Evolutionary conservation across 2,329 filamentous ascomycete genomes (phyloP).

Genomic region (Reticulascus tulasneorum): DNA sequence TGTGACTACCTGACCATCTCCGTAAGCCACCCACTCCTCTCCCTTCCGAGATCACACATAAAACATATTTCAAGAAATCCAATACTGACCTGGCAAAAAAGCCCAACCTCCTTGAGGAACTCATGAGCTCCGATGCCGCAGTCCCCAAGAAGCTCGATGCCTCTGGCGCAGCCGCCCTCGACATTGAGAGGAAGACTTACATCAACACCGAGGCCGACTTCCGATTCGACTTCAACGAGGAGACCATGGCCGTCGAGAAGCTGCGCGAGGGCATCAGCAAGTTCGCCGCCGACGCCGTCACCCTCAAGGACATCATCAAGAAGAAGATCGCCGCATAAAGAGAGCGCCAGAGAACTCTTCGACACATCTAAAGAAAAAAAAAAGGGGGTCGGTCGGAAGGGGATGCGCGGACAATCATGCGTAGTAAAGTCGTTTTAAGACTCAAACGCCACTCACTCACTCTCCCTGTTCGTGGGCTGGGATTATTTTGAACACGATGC

Average conservation of each 20-base stretch:
- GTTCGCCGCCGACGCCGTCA: slow-evolving; percentile 93
- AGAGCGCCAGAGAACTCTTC: background rate
- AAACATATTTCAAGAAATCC: background rate
- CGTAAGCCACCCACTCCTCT: slow-evolving; percentile 43
- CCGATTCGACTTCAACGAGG: slow-evolving; percentile 99
- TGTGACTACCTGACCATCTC: slow-evolving; percentile 99
- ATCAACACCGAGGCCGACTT: slow-evolving; percentile 84
- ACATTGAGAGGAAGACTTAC: slow-evolving; percentile 87
- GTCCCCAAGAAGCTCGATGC: slow-evolving; percentile 94
- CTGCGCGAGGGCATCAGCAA: slow-evolving; percentile 98
- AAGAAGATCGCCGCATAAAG: slow-evolving; percentile 65
- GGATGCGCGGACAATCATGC: background rate
- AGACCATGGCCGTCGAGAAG: slow-evolving; percentile 99
- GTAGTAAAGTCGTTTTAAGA: background rate
- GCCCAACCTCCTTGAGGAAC: slow-evolving; percentile 91
- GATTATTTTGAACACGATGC: no score
- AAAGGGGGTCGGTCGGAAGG: background rate
- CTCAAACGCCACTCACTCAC: no score
- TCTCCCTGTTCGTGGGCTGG: no score
- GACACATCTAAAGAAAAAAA: background rate
- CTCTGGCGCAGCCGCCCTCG: slow-evolving; percentile 56
- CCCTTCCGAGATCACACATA: background rate
- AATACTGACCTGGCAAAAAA: slow-evolving; percentile 26
- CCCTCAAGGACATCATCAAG: slow-evolving; percentile 88
- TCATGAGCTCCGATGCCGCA: slow-evolving; percentile 74